Conservation (phyloP, 2,329 filamentous ascomycete genomes). For the Paecilomyces dactylethromorphus region DNA sequence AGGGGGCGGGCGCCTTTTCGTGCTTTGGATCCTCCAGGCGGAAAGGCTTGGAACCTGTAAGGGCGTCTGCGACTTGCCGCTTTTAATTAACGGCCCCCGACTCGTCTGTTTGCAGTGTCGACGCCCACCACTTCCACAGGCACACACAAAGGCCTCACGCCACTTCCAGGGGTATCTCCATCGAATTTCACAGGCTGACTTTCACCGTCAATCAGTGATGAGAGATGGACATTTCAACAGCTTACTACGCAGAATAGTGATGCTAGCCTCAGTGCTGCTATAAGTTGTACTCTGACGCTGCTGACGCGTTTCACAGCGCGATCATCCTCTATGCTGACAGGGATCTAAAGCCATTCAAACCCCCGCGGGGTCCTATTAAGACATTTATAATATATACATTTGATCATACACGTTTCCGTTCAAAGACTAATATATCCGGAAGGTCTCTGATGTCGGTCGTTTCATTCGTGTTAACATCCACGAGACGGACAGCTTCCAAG, state of each 20-base stretch:
- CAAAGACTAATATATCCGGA: constrained; percentile 46
- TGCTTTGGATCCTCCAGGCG: not conserved
- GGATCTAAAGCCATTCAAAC: not conserved
- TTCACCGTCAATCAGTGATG: not conserved
- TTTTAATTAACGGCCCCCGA: not conserved
- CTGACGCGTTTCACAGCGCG: not conserved
- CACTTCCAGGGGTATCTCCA: not conserved
- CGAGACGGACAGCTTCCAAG: constrained; percentile 47
- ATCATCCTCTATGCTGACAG: not conserved
- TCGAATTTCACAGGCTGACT: not conserved
- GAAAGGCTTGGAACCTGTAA: not conserved
- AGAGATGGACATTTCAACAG: not conserved
- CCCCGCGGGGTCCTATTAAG: not conserved
- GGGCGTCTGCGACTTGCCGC: not conserved
- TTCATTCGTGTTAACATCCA: constrained; percentile 51
- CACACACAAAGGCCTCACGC: not conserved
- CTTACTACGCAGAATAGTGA: not conserved
- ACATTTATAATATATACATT: not conserved
- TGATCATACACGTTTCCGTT: constrained; percentile 8
- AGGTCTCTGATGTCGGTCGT: constrained; percentile 51
- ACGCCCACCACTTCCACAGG: too few species aligned
- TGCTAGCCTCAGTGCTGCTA: not conserved
- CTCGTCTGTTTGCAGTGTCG: not conserved
- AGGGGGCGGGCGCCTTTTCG: not conserved
- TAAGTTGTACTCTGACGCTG: not conserved